Conservation (phyloP, 2,329 filamentous ascomycete species). For the Periconia sp. region DNA sequence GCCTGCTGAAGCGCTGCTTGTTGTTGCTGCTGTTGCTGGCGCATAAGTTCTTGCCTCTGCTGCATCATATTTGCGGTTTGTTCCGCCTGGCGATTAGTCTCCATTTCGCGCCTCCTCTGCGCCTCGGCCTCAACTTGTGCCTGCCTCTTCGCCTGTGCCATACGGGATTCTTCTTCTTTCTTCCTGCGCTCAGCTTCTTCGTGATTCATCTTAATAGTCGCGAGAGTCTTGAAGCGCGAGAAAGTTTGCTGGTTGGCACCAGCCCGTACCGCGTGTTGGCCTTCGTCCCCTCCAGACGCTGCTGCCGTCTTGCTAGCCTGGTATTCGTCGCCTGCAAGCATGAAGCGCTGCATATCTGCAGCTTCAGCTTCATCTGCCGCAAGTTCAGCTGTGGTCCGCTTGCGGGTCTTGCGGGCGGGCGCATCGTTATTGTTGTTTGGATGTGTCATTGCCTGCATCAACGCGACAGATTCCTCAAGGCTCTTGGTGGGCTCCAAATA, state of each 20-base stretch:
- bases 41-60: slow-evolving; percentile 14
- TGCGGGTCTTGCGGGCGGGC: slow-evolving; percentile 85
- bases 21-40: background rate
- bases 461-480: slow-evolving; percentile 70
- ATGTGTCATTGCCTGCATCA: slow-evolving; percentile 75
- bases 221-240: slow-evolving; percentile 89
- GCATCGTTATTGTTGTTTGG: slow-evolving; percentile 78
- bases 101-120: slow-evolving; percentile 42
- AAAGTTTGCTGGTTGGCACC: slow-evolving; percentile 84
- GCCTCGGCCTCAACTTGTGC: slow-evolving; percentile 42
- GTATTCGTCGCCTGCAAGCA: slow-evolving; percentile 90
- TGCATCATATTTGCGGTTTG: slow-evolving; percentile 23
- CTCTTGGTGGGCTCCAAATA: slow-evolving; percentile 77
- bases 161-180: slow-evolving; percentile 56
- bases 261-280: slow-evolving; percentile 58
- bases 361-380: slow-evolving; percentile 92
- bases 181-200: slow-evolving; percentile 69
- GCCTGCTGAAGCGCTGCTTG: slow-evolving; percentile 40
- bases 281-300: slow-evolving; percentile 72
- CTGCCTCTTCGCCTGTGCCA: slow-evolving; percentile 48
- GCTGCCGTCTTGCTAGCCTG: slow-evolving; percentile 64
- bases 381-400: slow-evolving; percentile 92
- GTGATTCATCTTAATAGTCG: slow-evolving; percentile 79
- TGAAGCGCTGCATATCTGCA: slow-evolving; percentile 86
- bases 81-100: slow-evolving; percentile 33